A percentile compares a stretch with the other conserved stretches of the same genome.
Evolutionary conservation across 257 asterid genomes (phyloP).

Genomic region (Paraleonurus japonicus): DNA sequence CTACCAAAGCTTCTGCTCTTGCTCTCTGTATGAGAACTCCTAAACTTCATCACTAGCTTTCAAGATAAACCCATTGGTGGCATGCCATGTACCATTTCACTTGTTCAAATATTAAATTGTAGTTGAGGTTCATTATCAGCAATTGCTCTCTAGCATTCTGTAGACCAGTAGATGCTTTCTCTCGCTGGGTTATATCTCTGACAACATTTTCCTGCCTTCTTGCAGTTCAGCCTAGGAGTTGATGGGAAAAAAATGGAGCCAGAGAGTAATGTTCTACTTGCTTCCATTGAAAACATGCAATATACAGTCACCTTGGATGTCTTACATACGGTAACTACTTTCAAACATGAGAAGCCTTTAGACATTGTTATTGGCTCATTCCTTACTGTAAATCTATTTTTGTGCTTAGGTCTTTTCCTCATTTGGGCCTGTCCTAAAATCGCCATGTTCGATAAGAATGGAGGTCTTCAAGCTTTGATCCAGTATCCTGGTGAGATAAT

Average conservation of each 20-base stretch:
- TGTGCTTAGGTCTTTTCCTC: constrained; percentile 68
- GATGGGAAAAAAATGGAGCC: constrained; percentile 91
- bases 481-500: constrained; percentile 74
- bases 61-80: background rate
- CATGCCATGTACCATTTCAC: constrained; percentile 11
- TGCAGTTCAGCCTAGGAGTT: constrained; percentile 76
- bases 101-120: constrained; percentile 15
- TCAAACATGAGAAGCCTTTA: constrained; percentile 25
- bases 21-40: background rate
- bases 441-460: constrained; percentile 91
- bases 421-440: constrained; percentile 79
- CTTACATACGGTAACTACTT: constrained; percentile 61
- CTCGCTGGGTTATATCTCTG: background rate
- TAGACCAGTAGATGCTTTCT: background rate
- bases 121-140: constrained; percentile 10
- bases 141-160: background rate
- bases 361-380: background rate
- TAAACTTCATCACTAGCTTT: background rate
- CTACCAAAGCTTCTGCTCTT: background rate
- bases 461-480: constrained; percentile 84
- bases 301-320: constrained; percentile 94
- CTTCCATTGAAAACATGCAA: constrained; percentile 98
- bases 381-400: constrained; percentile 17
- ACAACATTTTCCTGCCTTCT: constrained; percentile 21
- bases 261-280: constrained; percentile 96